Evolutionary conservation across 1,139 yeast genomes (phyloP).

Genomic region (Yamadazyma conglobata): DNA sequence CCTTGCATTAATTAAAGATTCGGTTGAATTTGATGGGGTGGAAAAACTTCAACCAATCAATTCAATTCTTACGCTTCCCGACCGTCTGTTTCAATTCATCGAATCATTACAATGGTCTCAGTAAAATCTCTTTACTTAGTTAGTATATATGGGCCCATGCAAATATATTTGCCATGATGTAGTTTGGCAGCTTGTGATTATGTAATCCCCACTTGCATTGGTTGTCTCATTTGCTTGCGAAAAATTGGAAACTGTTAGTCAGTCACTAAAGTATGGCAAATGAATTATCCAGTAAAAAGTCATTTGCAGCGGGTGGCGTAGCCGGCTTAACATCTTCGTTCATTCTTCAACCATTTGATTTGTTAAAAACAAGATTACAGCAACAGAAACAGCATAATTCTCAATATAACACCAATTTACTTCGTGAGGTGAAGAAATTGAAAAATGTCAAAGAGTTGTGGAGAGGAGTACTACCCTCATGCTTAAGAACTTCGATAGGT

Average conservation of each 20-base stretch:
- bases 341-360: slow-evolving; percentile 83
- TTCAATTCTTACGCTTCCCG: slow-evolving; percentile 25
- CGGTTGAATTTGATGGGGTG: slow-evolving; percentile 13
- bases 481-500: slow-evolving; percentile 85
- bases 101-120: slow-evolving; percentile 11
- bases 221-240: no score
- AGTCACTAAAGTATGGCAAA: slow-evolving; percentile 11
- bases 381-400: slow-evolving; percentile 50
- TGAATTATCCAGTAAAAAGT: slow-evolving; percentile 17
- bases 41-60: slow-evolving; percentile 22
- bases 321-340: slow-evolving; percentile 88
- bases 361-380: slow-evolving; percentile 85
- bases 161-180: no score
- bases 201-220: no score
- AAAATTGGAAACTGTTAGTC: no score
- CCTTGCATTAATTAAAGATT: slow-evolving; percentile 39
- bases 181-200: no score
- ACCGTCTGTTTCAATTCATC: slow-evolving; percentile 18
- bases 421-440: slow-evolving; percentile 45
- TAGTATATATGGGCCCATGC: no score
- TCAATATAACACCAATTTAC: slow-evolving; percentile 35
- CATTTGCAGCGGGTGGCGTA: slow-evolving; percentile 58
- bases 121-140: no score
- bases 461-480: slow-evolving; percentile 93
- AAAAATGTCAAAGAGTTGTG: slow-evolving; percentile 58